Evolutionary conservation across 1,139 yeast species (phyloP), one percentile per base, ranked within the genome.

Genomic region (Protomyces inundatus): DNA sequence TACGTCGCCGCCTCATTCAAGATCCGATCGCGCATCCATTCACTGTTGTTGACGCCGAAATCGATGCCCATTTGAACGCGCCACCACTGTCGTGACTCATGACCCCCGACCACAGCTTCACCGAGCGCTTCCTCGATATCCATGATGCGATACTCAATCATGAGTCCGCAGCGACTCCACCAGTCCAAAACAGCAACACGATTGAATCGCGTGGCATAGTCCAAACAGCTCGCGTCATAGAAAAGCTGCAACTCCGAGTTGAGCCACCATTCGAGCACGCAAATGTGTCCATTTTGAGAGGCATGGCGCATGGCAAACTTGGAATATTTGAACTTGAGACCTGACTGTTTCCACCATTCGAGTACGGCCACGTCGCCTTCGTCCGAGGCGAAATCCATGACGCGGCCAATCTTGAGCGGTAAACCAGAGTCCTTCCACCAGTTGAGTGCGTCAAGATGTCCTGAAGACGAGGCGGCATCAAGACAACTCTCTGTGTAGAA

Each of bases 81-180:
- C 62, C 62, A 58, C 48, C 48, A 42, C 16, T 58, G 53, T 23
- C 62, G 53, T 35, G 56, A 58, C 46, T 58, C 62, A 23, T 58
- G 53, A 35, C 62, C 62, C 14, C 62, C 62, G 40, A 58, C 62
- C 12, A 58, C 62, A 16, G 62, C 62, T 40, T 58, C 62, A 6
- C 62, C 62, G 4, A 58, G 36, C n/a, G 62, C 62, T 35, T 58
- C 62, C 36, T 58, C 62, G 23, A 58, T 58, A 32, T 58, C 62
- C 62, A 58, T 58, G 42, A 58, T 58, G 56, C 62, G 55, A 35
- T 58, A 58, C 16, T 58, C 62, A n/a, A 58, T 58, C 62, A 58
- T 58, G 30, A 58, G 33, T 7, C 62, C 62, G 14, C 62, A 58
- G 52, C 62, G 40, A 35, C 42, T 51, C 62, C 62, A 58, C 62